Evolutionary conservation across 768 basidiomycete species (phyloP).

Genomic region (Xerocomellus chrysenteron): DNA sequence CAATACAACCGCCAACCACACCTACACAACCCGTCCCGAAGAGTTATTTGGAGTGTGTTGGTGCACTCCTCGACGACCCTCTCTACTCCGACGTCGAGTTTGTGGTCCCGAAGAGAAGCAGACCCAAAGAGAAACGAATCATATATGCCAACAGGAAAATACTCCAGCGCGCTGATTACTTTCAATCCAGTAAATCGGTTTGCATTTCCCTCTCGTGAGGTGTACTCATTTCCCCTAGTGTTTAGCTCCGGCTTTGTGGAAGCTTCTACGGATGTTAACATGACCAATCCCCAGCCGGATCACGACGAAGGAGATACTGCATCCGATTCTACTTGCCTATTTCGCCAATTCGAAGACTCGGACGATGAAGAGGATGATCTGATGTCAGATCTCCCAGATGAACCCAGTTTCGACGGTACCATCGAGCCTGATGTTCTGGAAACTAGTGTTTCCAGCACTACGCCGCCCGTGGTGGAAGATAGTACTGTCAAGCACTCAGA

Average conservation of each 20-base stretch:
- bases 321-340: constrained; percentile 46
- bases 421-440: constrained; percentile 24
- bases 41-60: constrained; percentile 67
- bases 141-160: constrained; percentile 73
- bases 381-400: constrained; percentile 33
- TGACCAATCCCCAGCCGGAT: constrained; percentile 20
- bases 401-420: constrained; percentile 31
- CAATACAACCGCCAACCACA: constrained; percentile 42
- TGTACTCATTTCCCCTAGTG: constrained; percentile 44
- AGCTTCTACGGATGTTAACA: constrained; percentile 38
- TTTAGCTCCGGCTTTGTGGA: constrained; percentile 72
- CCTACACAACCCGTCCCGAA: constrained; percentile 61
- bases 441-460: not conserved
- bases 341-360: constrained; percentile 46
- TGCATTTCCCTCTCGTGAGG: not conserved
- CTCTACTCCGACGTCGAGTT: constrained; percentile 84
- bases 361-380: constrained; percentile 53
- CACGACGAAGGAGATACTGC: constrained; percentile 43
- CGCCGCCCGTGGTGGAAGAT: constrained; percentile 6
- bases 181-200: constrained; percentile 57
- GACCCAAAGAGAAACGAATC: constrained; percentile 36
- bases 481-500: not conserved
- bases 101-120: constrained; percentile 53
- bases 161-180: constrained; percentile 73
- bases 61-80: constrained; percentile 75